Conservation (phyloP, 225 moss, liverwort and hornwort genomes). For the Sphagnum contortum region DNA sequence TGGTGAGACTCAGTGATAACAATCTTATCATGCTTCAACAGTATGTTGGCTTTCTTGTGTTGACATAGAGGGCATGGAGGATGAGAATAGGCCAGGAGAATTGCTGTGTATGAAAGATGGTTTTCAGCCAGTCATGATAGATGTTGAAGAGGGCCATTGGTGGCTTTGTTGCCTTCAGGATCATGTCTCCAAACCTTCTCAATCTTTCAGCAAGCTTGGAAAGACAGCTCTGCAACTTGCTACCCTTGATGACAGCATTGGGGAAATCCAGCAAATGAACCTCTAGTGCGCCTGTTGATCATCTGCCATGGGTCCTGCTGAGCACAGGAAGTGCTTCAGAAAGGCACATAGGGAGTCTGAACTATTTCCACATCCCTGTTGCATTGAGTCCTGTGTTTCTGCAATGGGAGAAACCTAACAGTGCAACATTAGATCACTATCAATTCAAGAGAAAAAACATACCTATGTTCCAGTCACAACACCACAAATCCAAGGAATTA, state of each 20-base stretch:
- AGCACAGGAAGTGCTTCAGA: too few species aligned
- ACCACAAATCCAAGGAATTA: too few species aligned
- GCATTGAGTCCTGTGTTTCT: too few species aligned
- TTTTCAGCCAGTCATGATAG: constrained; percentile 99
- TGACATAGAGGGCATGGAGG: constrained; percentile 94
- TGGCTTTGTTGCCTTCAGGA: constrained; percentile 97
- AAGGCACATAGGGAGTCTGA: too few species aligned
- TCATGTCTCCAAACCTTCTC: constrained; percentile 97
- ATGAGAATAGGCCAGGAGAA: constrained; percentile 94
- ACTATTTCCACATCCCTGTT: too few species aligned
- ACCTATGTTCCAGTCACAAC: too few species aligned
- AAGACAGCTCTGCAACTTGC: constrained; percentile 89
- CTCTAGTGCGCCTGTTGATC: constrained; percentile 81
- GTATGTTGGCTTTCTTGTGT: constrained; percentile 99
- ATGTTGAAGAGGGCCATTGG: constrained; percentile 99
- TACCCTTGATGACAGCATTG: constrained; percentile 98
- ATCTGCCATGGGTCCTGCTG: too few species aligned
- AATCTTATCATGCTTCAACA: constrained; percentile 95
- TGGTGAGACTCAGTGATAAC: constrained; percentile 97
- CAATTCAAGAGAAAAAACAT: too few species aligned
- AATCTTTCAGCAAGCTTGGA: constrained; percentile 98
- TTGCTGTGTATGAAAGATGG: constrained; percentile 93
- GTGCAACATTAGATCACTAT: too few species aligned
- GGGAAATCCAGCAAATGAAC: constrained; percentile 98
- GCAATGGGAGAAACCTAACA: too few species aligned